Conservation (phyloP, 2,329 filamentous ascomycete genomes). For the Cladosporium halotolerans region DNA sequence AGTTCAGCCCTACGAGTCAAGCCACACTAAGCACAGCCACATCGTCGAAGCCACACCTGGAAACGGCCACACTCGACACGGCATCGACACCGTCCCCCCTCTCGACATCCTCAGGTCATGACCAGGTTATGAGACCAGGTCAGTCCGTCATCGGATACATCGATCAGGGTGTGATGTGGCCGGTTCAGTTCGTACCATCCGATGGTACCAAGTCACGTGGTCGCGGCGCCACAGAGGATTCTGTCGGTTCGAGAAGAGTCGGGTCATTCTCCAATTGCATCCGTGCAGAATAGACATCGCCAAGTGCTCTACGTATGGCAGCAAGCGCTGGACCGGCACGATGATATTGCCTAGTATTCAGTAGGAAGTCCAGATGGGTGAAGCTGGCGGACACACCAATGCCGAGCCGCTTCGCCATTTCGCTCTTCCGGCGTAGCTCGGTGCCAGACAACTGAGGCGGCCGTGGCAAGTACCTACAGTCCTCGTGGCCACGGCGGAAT, state of each 20-base stretch:
- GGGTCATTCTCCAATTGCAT: background rate
- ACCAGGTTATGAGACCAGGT: background rate
- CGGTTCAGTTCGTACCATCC: background rate
- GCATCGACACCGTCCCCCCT: background rate
- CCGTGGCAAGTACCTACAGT: background rate
- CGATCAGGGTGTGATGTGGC: background rate
- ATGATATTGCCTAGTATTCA: background rate
- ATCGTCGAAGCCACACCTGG: background rate
- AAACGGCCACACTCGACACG: background rate
- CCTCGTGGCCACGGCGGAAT: background rate
- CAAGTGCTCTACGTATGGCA: background rate
- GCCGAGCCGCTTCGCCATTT: background rate
- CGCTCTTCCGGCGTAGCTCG: background rate
- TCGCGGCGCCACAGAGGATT: background rate
- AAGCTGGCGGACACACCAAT: background rate
- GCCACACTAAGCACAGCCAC: background rate
- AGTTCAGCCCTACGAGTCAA: background rate
- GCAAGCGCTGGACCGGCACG: background rate
- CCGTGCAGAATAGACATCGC: background rate
- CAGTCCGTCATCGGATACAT: conserved; percentile 1
- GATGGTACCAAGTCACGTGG: background rate
- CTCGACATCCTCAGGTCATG: background rate
- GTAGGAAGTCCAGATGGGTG: background rate
- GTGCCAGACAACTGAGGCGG: background rate
- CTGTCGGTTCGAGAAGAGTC: background rate